Evolutionary conservation across 2,329 filamentous ascomycete genomes (phyloP).

Genomic region (Allantophomopsis lycopodina): DNA sequence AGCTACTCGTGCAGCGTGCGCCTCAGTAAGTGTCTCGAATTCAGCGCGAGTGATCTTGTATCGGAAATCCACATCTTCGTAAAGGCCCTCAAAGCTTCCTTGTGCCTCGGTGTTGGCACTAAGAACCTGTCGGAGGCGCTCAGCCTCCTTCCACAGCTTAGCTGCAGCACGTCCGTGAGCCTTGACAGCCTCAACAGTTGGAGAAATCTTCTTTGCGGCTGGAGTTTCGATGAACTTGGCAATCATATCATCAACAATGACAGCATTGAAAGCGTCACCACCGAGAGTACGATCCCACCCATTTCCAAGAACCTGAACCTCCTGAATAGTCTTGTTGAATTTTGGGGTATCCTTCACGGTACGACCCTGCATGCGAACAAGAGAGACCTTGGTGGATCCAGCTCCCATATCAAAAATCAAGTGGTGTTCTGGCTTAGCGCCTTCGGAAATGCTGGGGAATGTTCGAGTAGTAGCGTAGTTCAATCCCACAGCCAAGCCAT

Average conservation of each 20-base stretch:
- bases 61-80: slow-evolving; percentile 85
- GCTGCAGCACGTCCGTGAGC: slow-evolving; percentile 73
- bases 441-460: slow-evolving; percentile 74
- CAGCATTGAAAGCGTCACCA: slow-evolving; percentile 75
- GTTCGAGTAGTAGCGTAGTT: slow-evolving; percentile 90
- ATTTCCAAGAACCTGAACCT: slow-evolving; percentile 75
- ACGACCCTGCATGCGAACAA: slow-evolving; percentile 80
- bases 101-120: slow-evolving; percentile 82
- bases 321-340: slow-evolving; percentile 93
- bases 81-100: slow-evolving; percentile 75
- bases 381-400: slow-evolving; percentile 79
- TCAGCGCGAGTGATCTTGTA: slow-evolving; percentile 72
- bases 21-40: slow-evolving; percentile 67
- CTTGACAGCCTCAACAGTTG: slow-evolving; percentile 49
- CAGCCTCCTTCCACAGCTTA: slow-evolving; percentile 86
- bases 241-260: slow-evolving; percentile 85
- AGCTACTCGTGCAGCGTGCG: slow-evolving; percentile 54
- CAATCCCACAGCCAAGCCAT: slow-evolving; percentile 82
- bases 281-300: slow-evolving; percentile 87
- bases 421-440: slow-evolving; percentile 79
- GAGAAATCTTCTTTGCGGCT: slow-evolving; percentile 48
- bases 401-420: slow-evolving; percentile 97
- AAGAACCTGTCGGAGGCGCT: slow-evolving; percentile 73
- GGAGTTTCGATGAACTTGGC: slow-evolving; percentile 60
- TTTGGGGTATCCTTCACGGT: slow-evolving; percentile 83